Percentiles rank a stretch among this genome's conserved stretches.
These are phyloP conservation scores for Podosphaera fusca DNA, from an alignment of 2,329 filamentous ascomycete species.

Conservation along the genomic window DNA sequence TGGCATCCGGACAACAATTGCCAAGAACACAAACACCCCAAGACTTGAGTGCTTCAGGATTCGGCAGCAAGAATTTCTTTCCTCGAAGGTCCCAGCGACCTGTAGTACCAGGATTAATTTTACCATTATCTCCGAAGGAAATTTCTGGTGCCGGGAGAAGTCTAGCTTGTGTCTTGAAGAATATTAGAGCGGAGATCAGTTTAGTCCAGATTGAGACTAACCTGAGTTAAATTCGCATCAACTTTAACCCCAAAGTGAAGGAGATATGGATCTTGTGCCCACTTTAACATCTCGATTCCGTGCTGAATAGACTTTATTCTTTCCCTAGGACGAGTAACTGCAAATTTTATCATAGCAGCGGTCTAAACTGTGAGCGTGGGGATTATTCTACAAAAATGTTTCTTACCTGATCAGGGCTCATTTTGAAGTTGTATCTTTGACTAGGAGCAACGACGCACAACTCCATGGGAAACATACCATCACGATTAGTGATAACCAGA, in stretches of 20 bases:
- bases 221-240: conserved; percentile 33
- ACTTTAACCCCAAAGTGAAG: conserved; percentile 53
- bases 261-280: conserved; percentile 45
- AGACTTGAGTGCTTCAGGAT: conserved; percentile 34
- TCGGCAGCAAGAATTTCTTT: conserved; percentile 50
- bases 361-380: conserved; percentile 30
- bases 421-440: conserved; percentile 40
- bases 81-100: conserved; percentile 78
- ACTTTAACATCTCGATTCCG: conserved; percentile 44
- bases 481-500: conserved; percentile 31
- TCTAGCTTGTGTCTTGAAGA: conserved; percentile 34
- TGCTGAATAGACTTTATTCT: conserved; percentile 46
- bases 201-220: conserved; percentile 7
- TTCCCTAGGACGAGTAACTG: conserved; percentile 50
- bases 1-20: conserved; percentile 24
- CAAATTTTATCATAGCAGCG: conserved; percentile 74
- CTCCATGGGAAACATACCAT: conserved; percentile 37
- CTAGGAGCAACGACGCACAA: conserved; percentile 27
- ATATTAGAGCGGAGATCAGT: neutral
- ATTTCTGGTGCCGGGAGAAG: conserved; percentile 50
- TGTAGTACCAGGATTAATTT: conserved; percentile 34
- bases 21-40: conserved; percentile 58
- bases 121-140: conserved; percentile 26
- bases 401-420: conserved; percentile 25
- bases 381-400: neutral